These are phyloP conservation scores for Cenchrus americanus DNA, from an alignment of 176 grass and related monocot species.

Conservation along the genomic window DNA sequence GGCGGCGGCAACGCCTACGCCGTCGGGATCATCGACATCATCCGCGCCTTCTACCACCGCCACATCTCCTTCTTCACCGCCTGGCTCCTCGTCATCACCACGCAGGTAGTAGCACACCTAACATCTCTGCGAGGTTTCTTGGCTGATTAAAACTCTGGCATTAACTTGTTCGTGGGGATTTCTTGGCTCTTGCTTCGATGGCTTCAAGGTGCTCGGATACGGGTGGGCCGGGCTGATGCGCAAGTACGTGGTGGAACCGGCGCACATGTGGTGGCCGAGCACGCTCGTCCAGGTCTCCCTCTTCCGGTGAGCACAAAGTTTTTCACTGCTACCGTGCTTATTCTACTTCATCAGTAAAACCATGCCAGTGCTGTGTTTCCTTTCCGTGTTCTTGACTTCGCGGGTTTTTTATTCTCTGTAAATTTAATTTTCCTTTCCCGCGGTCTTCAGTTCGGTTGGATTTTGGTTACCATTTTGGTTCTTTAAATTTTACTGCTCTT, in stretches of 20 bases:
- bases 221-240: constrained; percentile 92
- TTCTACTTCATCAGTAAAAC: neutral
- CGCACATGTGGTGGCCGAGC: constrained; percentile 94
- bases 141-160: no score
- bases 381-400: neutral
- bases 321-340: neutral
- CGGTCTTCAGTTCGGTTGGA: constrained; percentile 5
- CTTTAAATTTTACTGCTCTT: neutral
- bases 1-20: constrained; percentile 76
- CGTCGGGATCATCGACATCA: constrained; percentile 73
- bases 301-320: constrained; percentile 59
- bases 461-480: neutral
- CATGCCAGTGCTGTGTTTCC: neutral
- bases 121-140: no score
- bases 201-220: constrained; percentile 71
- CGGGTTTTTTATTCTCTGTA: no score
- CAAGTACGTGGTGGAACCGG: constrained; percentile 86
- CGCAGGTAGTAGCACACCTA: constrained; percentile 48
- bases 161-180: neutral
- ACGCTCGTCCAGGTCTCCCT: constrained; percentile 91
- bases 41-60: constrained; percentile 71
- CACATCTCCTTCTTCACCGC: constrained; percentile 65
- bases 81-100: constrained; percentile 82
- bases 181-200: neutral
- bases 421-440: neutral